These are phyloP conservation scores for Plantago major DNA, from an alignment of 257 asterid species.

Conservation along the genomic window DNA sequence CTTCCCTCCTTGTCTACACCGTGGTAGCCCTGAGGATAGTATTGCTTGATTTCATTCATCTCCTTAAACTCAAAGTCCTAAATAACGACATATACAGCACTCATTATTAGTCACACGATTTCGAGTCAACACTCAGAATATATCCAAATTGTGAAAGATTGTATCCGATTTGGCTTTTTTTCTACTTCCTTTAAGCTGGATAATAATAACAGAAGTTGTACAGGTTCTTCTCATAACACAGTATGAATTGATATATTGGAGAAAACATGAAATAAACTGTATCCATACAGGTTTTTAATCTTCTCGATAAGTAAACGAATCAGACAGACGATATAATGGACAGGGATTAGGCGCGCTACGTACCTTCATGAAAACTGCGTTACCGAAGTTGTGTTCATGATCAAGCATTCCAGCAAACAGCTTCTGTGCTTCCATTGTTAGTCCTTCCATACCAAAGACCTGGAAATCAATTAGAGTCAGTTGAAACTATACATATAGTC, in stretches of 20 bases:
- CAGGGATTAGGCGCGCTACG: too few species aligned
- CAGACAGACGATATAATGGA: not conserved
- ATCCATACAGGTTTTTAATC: too few species aligned
- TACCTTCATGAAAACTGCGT: constrained; percentile 12
- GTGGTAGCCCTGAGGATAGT: constrained; percentile 64
- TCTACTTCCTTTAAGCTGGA: too few species aligned
- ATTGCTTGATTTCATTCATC: constrained; percentile 31
- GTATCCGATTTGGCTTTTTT: too few species aligned
- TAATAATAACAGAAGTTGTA: too few species aligned
- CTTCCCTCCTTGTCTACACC: constrained; percentile 49
- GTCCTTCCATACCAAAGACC: not conserved
- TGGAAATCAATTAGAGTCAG: too few species aligned
- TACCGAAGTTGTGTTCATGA: constrained; percentile 7
- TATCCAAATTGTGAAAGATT: too few species aligned
- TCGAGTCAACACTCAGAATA: too few species aligned
- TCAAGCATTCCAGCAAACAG: constrained; percentile 17
- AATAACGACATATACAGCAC: not conserved
- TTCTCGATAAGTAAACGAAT: not conserved
- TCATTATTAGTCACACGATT: not conserved
- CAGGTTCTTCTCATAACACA: too few species aligned
- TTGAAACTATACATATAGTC: not conserved
- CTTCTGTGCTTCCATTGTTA: constrained; percentile 11
- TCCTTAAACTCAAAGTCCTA: constrained; percentile 44
- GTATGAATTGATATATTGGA: too few species aligned
- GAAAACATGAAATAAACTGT: too few species aligned